These are phyloP conservation scores for Phoma sp. DNA, from an alignment of 2,329 filamentous ascomycete species.

Conservation along the genomic window DNA sequence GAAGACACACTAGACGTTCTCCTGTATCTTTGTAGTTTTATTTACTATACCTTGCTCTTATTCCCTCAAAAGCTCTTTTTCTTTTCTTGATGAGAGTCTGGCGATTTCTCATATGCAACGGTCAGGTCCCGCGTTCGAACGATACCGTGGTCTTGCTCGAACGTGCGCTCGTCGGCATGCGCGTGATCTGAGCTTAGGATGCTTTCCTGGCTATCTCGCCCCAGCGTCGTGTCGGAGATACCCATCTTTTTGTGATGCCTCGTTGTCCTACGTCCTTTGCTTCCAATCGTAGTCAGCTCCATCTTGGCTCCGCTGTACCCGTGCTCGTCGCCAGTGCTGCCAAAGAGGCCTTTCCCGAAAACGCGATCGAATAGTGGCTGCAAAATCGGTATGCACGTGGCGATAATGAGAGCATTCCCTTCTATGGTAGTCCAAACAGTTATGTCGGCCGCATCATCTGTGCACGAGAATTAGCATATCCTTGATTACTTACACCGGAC, in stretches of 20 bases:
- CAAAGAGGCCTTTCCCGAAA: background rate
- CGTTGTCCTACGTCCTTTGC: background rate
- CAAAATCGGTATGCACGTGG: slow-evolving; percentile 47
- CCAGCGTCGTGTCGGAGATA: background rate
- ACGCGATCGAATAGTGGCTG: slow-evolving; percentile 33
- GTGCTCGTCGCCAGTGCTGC: background rate
- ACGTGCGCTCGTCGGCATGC: background rate
- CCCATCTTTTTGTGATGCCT: background rate
- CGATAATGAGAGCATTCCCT: slow-evolving; percentile 45
- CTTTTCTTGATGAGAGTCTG: no score
- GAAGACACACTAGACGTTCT: no score
- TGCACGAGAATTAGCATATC: background rate
- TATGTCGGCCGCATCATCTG: slow-evolving; percentile 10
- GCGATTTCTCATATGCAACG: no score
- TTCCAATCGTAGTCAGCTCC: background rate
- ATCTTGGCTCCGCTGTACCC: background rate
- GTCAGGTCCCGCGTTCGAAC: background rate
- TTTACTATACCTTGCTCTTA: no score
- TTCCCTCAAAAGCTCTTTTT: no score
- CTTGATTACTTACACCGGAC: no score
- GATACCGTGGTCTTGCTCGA: background rate
- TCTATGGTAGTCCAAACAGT: slow-evolving; percentile 54
- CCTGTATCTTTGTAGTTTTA: no score
- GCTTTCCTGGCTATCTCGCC: background rate
- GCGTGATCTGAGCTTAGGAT: background rate